A percentile compares a stretch with the other conserved stretches of the same genome.
phyloP scores from a whole-genome alignment of 2,329 filamentous ascomycete genomes.

The Parastagonospora nodorum region DNA sequence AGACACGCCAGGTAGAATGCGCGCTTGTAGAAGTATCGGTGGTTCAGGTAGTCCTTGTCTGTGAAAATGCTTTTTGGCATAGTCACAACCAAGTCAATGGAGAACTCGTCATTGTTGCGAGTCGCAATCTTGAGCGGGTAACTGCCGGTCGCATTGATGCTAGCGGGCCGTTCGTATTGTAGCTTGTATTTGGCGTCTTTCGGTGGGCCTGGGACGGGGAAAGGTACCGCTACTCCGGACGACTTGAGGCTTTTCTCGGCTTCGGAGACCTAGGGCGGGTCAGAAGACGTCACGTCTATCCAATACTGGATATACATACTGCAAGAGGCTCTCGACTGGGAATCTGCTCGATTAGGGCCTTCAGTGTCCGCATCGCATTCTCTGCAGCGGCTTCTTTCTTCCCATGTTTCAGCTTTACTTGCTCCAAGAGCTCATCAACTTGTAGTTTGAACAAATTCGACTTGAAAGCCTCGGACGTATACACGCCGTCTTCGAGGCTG shows the following conservation, averaged over 20 bases:
- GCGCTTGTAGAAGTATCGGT: constrained; percentile 93
- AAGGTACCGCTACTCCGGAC: constrained; percentile 76
- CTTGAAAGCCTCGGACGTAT: constrained; percentile 63
- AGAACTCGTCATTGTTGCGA: constrained; percentile 63
- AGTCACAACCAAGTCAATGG: constrained; percentile 82
- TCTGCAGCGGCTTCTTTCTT: constrained; percentile 61
- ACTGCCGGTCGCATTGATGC: constrained; percentile 87
- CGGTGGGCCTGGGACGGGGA: constrained; percentile 77
- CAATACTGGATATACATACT: constrained; percentile 31
- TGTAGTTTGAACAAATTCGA: constrained; percentile 71
- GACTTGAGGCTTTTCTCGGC: constrained; percentile 70
- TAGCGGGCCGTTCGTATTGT: constrained; percentile 73
- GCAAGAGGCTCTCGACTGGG: constrained; percentile 55
- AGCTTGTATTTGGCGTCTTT: constrained; percentile 82
- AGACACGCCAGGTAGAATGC: constrained; percentile 89
- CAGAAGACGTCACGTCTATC: constrained; percentile 3
- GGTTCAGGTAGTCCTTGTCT: constrained; percentile 91
- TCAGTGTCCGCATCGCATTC: constrained; percentile 42
- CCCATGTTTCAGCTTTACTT: constrained; percentile 63
- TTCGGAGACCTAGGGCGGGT: constrained; percentile 64
- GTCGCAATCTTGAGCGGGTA: constrained; percentile 77
- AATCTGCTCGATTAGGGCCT: constrained; percentile 54
- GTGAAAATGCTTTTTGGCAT: constrained; percentile 84
- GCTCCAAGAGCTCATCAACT: constrained; percentile 65
- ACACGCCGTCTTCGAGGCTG: constrained; percentile 46